These are phyloP conservation scores for Yamadazyma conglobata DNA, from an alignment of 1,139 yeast species.

Conservation along the genomic window DNA sequence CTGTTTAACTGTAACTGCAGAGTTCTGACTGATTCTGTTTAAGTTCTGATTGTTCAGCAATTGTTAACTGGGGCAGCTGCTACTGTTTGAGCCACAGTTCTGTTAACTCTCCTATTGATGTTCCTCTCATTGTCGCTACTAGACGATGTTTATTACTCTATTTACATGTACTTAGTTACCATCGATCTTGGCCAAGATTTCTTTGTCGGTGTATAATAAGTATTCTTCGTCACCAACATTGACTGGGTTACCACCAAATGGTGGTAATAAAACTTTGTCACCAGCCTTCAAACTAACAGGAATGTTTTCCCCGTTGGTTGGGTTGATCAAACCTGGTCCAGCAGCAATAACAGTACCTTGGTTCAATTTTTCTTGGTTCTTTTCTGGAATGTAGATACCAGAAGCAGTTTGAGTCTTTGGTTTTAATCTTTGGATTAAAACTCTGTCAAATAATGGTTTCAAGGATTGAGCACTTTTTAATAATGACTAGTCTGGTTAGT, in stretches of 20 bases:
- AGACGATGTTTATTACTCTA: no score
- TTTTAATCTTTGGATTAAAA: constrained; percentile 89
- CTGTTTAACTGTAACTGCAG: no score
- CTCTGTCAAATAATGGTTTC: constrained; percentile 92
- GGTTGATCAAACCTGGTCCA: constrained; percentile 76
- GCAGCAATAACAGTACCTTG: constrained; percentile 77
- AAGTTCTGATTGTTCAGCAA: no score
- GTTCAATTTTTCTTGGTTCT: constrained; percentile 90
- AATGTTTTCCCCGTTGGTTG: constrained; percentile 61
- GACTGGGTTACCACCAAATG: constrained; percentile 82
- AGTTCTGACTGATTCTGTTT: no score
- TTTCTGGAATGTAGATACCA: constrained; percentile 94
- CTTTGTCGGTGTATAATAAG: constrained; percentile 81
- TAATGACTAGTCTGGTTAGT: constrained; percentile 40
- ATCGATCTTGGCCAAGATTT: constrained; percentile 86
- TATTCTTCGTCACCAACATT: constrained; percentile 83
- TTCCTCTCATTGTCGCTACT: no score
- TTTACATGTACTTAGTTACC: no score
- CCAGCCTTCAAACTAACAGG: constrained; percentile 78
- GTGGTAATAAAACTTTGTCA: constrained; percentile 90
- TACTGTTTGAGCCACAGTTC: no score
- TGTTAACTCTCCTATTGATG: no score
- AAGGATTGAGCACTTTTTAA: constrained; percentile 85
- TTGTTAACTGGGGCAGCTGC: no score
- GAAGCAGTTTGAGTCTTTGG: constrained; percentile 91